Evolutionary conservation across 2,329 filamentous ascomycete species (phyloP).

Genomic region (Verticillium nubilum): DNA sequence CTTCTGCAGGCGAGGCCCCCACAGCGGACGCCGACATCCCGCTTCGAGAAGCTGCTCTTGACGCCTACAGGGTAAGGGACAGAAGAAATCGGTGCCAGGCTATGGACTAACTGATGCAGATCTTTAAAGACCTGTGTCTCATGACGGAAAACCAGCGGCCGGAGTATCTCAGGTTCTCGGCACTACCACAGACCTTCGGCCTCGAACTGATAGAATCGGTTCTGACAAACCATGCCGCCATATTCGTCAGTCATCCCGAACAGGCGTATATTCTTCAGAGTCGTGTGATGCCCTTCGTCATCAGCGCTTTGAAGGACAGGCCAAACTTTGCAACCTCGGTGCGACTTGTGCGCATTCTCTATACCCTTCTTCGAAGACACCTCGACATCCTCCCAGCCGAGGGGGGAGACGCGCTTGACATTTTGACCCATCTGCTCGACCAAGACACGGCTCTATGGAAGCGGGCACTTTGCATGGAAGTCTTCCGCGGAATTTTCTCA

Average conservation of each 20-base stretch:
- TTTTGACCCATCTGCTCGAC: constrained; percentile 82
- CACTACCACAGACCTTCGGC: constrained; percentile 75
- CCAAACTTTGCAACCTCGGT: constrained; percentile 78
- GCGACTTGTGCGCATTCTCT: constrained; percentile 75
- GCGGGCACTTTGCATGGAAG: constrained; percentile 82
- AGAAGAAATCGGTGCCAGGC: neutral
- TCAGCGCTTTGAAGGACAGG: constrained; percentile 70
- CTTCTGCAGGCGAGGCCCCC: constrained; percentile 61
- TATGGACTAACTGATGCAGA: constrained; percentile 30
- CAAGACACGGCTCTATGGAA: constrained; percentile 84
- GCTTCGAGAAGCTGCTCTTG: constrained; percentile 71
- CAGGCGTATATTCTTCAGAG: constrained; percentile 72
- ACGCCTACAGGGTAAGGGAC: constrained; percentile 66
- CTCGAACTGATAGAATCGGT: constrained; percentile 90
- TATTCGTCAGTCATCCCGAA: constrained; percentile 75
- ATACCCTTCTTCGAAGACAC: constrained; percentile 74
- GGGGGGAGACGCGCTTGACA: constrained; percentile 74
- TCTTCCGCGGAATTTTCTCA: constrained; percentile 79
- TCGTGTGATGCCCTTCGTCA: constrained; percentile 77
- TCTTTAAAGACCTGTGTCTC: constrained; percentile 87
- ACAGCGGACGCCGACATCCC: constrained; percentile 58
- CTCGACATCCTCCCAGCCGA: constrained; percentile 69
- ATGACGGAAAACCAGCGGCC: constrained; percentile 80
- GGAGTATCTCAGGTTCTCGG: constrained; percentile 74
- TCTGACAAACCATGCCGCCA: constrained; percentile 74